A percentile compares a stretch with the other conserved stretches of the same genome.
Evolutionary conservation across 257 asterid genomes (phyloP).

Genomic region (Nicotiana attenuata): DNA sequence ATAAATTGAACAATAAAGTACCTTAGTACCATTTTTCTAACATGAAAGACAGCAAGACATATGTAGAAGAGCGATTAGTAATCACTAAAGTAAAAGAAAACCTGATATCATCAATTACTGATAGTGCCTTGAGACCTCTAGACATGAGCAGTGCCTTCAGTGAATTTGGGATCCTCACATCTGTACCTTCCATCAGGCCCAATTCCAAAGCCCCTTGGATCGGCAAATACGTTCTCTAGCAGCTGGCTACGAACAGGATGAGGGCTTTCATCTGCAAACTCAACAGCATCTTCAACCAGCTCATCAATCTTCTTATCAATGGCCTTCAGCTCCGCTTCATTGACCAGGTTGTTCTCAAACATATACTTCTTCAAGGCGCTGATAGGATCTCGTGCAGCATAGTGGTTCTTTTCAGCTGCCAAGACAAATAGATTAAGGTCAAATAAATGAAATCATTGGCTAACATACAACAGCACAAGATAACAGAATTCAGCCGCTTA

Average conservation of each 20-base stretch:
- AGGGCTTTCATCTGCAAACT: constrained; percentile 85
- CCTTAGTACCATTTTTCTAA: constrained; percentile 1
- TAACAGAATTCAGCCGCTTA: not conserved
- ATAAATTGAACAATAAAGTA: not conserved
- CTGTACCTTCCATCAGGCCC: constrained; percentile 97
- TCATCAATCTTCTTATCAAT: constrained; percentile 89
- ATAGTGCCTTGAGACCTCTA: constrained; percentile 17
- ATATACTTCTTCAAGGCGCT: constrained; percentile 67
- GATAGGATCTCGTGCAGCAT: constrained; percentile 87
- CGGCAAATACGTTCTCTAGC: constrained; percentile 92
- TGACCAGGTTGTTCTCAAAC: constrained; percentile 62
- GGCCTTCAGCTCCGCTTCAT: constrained; percentile 67
- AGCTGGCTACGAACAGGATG: constrained; percentile 78
- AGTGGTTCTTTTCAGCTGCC: constrained; percentile 93
- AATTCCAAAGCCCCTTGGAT: constrained; percentile 93
- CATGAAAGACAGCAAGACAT: not conserved
- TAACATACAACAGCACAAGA: not conserved
- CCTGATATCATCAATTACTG: constrained; percentile 1
- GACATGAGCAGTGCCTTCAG: constrained; percentile 95
- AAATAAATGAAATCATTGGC: not conserved
- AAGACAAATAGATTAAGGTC: not conserved
- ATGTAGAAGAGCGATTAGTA: not conserved
- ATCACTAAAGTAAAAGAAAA: not conserved
- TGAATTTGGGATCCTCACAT: constrained; percentile 96
- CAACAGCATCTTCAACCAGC: constrained; percentile 79